Base-by-base conservation (phyloP, 805 yeast species). In the Wickerhamiella spandovensis region DNA sequence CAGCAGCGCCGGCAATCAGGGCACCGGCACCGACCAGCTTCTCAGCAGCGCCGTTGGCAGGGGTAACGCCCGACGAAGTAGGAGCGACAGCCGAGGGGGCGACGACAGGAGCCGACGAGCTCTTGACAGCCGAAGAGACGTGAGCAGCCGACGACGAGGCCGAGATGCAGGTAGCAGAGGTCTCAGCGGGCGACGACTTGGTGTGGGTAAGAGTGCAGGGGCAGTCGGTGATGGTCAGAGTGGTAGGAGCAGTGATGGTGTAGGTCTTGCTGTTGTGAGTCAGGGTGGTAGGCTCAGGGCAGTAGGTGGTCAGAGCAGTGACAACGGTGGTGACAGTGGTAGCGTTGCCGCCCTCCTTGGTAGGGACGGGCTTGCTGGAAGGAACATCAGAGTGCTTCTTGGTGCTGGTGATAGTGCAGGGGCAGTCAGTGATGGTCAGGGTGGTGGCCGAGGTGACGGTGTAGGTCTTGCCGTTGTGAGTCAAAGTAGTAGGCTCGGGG, bases 191-290 rank as follows among this genome's bases (percentile, higher is more conserved):
- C 12, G 45, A 5, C 10, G 45, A 43, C 17, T 18, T 23, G 20
- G 25, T 20, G 24, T 21, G 32, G 15, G 45, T 15, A 63, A 79
- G 62, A 64, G 90, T 82, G 74, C 94, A 84, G 65, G 89, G 89
- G 70, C 84, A 79, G 75, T 85, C 81, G 62, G 94, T 84, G 78
- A 84, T 76, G 69, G 92, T 84, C 64, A 85, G 68, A 58, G 94
- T 84, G 67, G 90, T 82, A 56, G 90, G 79, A 62, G 67, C 81
- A 55, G 89, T 79, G 67, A 77, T 78, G 12, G 61, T 59, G 60
- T 53, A 55, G 32, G 62, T 59, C 49, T 48, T 38, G 28, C 54
- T 54, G 53, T 56, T 55, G 64, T 78, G 74, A 56, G 72, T 71
- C 53, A 83, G 58, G 49, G 72, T 67, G 57, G 92, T 84, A 48